Conservation (phyloP, 495 filamentous ascomycete species). For the Penicillium taxi region DNA sequence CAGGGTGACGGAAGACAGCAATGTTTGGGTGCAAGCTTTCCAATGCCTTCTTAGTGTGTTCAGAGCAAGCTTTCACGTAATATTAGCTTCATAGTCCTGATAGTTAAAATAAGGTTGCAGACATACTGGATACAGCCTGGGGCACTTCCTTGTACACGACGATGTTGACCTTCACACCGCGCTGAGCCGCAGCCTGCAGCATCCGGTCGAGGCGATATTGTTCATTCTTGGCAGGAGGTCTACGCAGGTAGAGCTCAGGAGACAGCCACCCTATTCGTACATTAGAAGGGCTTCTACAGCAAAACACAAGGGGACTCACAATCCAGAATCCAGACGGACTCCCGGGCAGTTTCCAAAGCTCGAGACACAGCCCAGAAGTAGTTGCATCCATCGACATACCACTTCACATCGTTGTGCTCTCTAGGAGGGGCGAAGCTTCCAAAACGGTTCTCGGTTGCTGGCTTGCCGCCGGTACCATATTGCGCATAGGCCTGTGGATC, state of each 20-base stretch:
- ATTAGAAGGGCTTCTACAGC: conserved; percentile 1
- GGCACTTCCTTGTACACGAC: conserved; percentile 95
- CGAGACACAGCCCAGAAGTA: conserved; percentile 87
- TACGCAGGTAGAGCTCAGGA: conserved; percentile 80
- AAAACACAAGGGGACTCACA: conserved; percentile 6
- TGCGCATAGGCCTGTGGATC: conserved; percentile 45
- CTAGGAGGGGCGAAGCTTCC: conserved; percentile 71
- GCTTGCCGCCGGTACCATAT: conserved; percentile 35
- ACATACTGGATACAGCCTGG: conserved; percentile 77
- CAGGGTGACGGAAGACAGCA: conserved; percentile 83
- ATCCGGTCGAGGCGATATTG: conserved; percentile 84
- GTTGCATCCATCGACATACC: conserved; percentile 87
- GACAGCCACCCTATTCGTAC: conserved; percentile 65
- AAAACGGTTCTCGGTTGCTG: conserved; percentile 56
- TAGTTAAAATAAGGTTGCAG: not conserved
- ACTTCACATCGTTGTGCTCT: conserved; percentile 64
- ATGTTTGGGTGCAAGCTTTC: conserved; percentile 81
- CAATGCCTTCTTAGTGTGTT: conserved; percentile 77
- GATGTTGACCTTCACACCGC: conserved; percentile 80
- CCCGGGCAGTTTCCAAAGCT: conserved; percentile 73
- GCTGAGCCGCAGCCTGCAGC: conserved; percentile 77
- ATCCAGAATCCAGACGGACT: conserved; percentile 89
- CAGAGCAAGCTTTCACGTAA: conserved; percentile 54
- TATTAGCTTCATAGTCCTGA: not conserved
- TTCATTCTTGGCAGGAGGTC: conserved; percentile 74